Conservation (phyloP, 23 red algal species). For the Cyanidiococcus yangmingshanensis region DNA sequence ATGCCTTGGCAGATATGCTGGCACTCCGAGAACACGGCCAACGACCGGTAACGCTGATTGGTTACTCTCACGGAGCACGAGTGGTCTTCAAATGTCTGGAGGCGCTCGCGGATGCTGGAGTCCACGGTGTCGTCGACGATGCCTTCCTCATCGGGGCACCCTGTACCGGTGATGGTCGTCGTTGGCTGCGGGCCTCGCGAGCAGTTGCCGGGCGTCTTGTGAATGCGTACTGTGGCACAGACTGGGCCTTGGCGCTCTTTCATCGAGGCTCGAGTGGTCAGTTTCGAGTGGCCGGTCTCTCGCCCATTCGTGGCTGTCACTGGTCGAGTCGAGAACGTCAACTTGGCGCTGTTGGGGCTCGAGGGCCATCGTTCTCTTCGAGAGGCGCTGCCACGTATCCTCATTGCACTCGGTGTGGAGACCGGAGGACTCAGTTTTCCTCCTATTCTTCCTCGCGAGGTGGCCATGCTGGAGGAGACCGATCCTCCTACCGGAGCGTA, state of each 20-base stretch:
- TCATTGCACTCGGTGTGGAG: slow-evolving; percentile 65
- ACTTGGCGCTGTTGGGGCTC: slow-evolving; percentile 72
- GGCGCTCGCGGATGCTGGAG: slow-evolving; percentile 54
- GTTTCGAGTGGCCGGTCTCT: slow-evolving; percentile 52
- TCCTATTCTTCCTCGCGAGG: slow-evolving; percentile 23
- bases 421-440: slow-evolving; percentile 74
- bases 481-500: too few relatives aligned
- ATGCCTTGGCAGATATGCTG: slow-evolving; percentile 87
- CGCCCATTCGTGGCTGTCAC: slow-evolving; percentile 33
- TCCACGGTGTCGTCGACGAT: slow-evolving; percentile 79
- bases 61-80: slow-evolving; percentile 88
- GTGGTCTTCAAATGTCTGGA: slow-evolving; percentile 95
- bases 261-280: slow-evolving; percentile 67
- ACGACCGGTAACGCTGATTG: slow-evolving; percentile 83
- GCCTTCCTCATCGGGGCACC: slow-evolving; percentile 83
- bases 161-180: slow-evolving; percentile 54
- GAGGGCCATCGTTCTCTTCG: slow-evolving; percentile 70
- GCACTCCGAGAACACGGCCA: slow-evolving; percentile 74
- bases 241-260: slow-evolving; percentile 96
- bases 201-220: slow-evolving; percentile 78
- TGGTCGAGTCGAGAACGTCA: slow-evolving; percentile 69
- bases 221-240: slow-evolving; percentile 65
- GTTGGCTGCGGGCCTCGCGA: slow-evolving; percentile 51
- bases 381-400: slow-evolving; percentile 53
- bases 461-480: neutral